Percentiles rank a stretch among this genome's conserved stretches.
Conservation (phyloP, 2,329 filamentous ascomycete species). For the Penicillium hesseltinei region DNA sequence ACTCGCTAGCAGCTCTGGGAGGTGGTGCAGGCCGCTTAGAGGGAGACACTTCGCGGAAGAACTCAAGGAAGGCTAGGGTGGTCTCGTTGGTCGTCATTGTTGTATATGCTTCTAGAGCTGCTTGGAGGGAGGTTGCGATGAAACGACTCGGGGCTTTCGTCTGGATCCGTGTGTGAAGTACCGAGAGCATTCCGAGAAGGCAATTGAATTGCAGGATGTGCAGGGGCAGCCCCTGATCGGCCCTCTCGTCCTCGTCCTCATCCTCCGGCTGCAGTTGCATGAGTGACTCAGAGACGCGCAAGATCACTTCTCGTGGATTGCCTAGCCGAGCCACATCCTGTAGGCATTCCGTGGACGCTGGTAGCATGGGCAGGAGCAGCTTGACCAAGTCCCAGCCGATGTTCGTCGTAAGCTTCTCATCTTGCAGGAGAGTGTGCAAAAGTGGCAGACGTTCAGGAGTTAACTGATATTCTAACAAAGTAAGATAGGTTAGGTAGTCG, state of each 20-base stretch:
- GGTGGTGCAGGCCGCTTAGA: slow-evolving; percentile 59
- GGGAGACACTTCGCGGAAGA: slow-evolving; percentile 57
- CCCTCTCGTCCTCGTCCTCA: slow-evolving; percentile 36
- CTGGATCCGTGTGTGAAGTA: slow-evolving; percentile 60
- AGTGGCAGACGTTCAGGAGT: slow-evolving; percentile 57
- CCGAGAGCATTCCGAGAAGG: slow-evolving; percentile 50
- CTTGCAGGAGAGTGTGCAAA: slow-evolving; percentile 59
- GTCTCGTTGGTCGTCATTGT: slow-evolving; percentile 56
- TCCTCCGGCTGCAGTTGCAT: slow-evolving; percentile 54
- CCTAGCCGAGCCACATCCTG: slow-evolving; percentile 61
- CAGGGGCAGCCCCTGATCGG: slow-evolving; percentile 26
- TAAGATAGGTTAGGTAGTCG: slow-evolving; percentile 66
- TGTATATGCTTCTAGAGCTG: slow-evolving; percentile 60
- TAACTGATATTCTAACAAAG: slow-evolving; percentile 63
- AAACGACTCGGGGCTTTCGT: slow-evolving; percentile 65
- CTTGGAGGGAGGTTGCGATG: slow-evolving; percentile 62
- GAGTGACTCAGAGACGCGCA: slow-evolving; percentile 62
- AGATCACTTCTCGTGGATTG: slow-evolving; percentile 63
- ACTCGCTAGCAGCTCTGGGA: slow-evolving; percentile 55
- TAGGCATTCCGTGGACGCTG: slow-evolving; percentile 58
- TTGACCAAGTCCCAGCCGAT: slow-evolving; percentile 68
- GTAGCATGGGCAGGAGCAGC: slow-evolving; percentile 59
- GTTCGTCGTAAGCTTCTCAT: slow-evolving; percentile 59
- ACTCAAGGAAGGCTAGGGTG: slow-evolving; percentile 56
- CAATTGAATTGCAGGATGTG: slow-evolving; percentile 26